Conservation (phyloP, 2,329 filamentous ascomycete species). For the Tolypocladium paradoxum region DNA sequence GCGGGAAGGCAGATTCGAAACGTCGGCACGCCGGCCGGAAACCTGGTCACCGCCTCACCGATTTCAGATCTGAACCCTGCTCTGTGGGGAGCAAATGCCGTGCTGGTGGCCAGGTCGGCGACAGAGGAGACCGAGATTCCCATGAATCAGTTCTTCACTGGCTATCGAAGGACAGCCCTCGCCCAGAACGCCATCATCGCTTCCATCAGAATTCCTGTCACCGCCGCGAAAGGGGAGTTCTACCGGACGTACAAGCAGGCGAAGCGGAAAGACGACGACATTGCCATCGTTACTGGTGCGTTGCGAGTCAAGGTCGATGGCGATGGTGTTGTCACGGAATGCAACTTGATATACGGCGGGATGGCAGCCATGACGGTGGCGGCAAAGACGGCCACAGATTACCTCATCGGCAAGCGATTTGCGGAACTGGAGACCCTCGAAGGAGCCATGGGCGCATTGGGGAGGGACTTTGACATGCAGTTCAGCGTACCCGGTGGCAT, state of each 20-base stretch:
- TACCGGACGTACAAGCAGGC: conserved; percentile 91
- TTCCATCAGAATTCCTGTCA: conserved; percentile 73
- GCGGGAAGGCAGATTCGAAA: conserved; percentile 93
- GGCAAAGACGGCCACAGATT: conserved; percentile 67
- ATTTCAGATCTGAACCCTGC: conserved; percentile 96
- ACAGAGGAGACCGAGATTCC: conserved; percentile 71
- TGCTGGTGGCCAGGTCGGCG: conserved; percentile 69
- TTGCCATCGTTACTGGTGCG: conserved; percentile 90
- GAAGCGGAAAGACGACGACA: conserved; percentile 96
- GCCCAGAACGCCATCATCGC: conserved; percentile 75
- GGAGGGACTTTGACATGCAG: conserved; percentile 74
- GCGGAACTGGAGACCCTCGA: conserved; percentile 76
- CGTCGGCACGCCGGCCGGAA: conserved; percentile 92
- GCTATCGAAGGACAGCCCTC: conserved; percentile 77
- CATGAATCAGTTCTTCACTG: conserved; percentile 86
- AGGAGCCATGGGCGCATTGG: conserved; percentile 81
- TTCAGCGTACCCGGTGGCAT: conserved; percentile 94
- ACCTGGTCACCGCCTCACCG: conserved; percentile 85
- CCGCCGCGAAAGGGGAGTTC: conserved; percentile 65
- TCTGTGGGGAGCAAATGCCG: conserved; percentile 76
- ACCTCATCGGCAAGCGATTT: conserved; percentile 66
- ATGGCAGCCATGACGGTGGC: conserved; percentile 90
- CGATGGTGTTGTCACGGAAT: conserved; percentile 58
- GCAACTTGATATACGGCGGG: conserved; percentile 81
- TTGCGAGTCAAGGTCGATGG: conserved; percentile 63